phyloP scores from a whole-genome alignment of 164 flowering plant species.

The Santalum album region DNA sequence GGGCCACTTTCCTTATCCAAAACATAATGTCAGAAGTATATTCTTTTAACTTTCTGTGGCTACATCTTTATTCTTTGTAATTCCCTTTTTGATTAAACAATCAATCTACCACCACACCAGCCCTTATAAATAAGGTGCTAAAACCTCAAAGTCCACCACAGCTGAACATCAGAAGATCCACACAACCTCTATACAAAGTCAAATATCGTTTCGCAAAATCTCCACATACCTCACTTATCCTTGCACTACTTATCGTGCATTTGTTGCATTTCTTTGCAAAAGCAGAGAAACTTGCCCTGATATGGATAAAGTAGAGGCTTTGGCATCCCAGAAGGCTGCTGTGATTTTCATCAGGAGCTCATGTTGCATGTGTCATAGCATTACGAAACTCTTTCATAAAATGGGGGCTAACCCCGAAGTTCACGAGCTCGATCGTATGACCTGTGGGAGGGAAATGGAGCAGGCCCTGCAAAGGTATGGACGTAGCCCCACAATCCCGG shows the following conservation, averaged over 20 bases:
- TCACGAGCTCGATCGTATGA: constrained; percentile 47
- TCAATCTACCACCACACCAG: constrained; percentile 7
- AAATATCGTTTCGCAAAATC: background rate
- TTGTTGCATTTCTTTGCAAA: background rate
- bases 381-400: constrained; percentile 45
- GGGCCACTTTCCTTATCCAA: constrained; percentile 32
- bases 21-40: constrained; percentile 22
- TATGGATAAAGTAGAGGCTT: constrained; percentile 41
- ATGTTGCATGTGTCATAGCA: constrained; percentile 61
- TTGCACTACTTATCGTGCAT: background rate
- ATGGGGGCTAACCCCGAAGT: constrained; percentile 62
- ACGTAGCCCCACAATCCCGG: constrained; percentile 42
- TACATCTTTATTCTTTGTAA: background rate
- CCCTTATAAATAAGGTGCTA: constrained; percentile 30
- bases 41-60: constrained; percentile 10
- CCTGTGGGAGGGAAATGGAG: constrained; percentile 47
- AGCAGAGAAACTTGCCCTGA: background rate
- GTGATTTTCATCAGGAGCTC: constrained; percentile 60
- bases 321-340: constrained; percentile 47
- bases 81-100: constrained; percentile 13
- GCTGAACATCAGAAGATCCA: background rate
- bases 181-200: background rate
- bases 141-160: constrained; percentile 19
- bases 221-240: background rate
- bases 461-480: constrained; percentile 34